Evolutionary conservation across 139 green algal species (phyloP).

Genomic region (Coelastrella sp.): DNA sequence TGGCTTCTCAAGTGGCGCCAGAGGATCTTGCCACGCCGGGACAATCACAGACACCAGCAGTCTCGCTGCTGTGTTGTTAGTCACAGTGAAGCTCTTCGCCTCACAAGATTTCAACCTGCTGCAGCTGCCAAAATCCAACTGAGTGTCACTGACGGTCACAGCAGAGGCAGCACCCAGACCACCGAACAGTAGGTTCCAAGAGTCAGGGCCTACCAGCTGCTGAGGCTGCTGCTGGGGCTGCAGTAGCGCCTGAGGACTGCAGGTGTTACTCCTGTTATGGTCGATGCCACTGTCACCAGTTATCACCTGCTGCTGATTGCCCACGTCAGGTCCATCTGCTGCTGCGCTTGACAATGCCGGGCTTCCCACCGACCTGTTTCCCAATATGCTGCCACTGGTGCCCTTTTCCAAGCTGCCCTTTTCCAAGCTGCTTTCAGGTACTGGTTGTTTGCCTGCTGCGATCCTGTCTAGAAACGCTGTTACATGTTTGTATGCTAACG

Average conservation of each 20-base stretch:
- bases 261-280: neutral
- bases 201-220: slow-evolving; percentile 54
- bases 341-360: neutral
- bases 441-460: slow-evolving; percentile 21
- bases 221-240: neutral
- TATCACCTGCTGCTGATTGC: neutral
- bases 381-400: neutral
- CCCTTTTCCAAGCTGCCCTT: too few species aligned
- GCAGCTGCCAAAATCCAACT: slow-evolving; percentile 73
- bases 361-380: neutral
- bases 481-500: slow-evolving; percentile 61
- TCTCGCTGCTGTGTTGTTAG: slow-evolving; percentile 58
- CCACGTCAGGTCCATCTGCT: neutral
- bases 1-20: neutral
- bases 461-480: slow-evolving; percentile 56
- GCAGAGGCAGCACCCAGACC: slow-evolving; percentile 55
- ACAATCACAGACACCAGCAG: slow-evolving; percentile 40
- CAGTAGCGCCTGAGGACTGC: neutral
- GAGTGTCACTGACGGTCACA: slow-evolving; percentile 55
- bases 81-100: slow-evolving; percentile 64
- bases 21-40: slow-evolving; percentile 61
- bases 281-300: neutral
- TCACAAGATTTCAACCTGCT: slow-evolving; percentile 63
- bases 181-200: slow-evolving; percentile 66
- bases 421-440: neutral